These are phyloP conservation scores for Haplographium delicatum DNA, from an alignment of 495 filamentous ascomycete species.

Conservation along the genomic window DNA sequence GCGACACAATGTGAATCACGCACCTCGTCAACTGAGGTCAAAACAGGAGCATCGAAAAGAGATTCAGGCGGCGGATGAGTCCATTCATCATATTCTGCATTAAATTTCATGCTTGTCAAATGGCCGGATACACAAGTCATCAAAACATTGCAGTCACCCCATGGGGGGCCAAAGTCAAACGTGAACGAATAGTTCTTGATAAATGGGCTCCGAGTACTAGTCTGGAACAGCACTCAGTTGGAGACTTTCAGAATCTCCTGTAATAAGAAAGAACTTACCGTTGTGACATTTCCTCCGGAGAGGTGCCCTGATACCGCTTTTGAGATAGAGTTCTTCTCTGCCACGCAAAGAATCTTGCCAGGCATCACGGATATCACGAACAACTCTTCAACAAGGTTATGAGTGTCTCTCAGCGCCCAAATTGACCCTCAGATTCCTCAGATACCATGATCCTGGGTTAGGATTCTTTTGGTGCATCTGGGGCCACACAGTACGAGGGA, in stretches of 20 bases:
- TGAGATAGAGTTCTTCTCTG: conserved; percentile 94
- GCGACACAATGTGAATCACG: conserved; percentile 7
- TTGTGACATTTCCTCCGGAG: conserved; percentile 64
- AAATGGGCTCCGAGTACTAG: conserved; percentile 59
- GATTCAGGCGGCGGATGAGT: conserved; percentile 65
- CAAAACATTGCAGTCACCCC: conserved; percentile 76
- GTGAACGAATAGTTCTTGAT: conserved; percentile 93
- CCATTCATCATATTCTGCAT: conserved; percentile 62
- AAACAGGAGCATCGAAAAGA: conserved; percentile 82
- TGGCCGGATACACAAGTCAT: conserved; percentile 94
- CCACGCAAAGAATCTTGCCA: conserved; percentile 68
- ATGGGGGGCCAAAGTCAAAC: conserved; percentile 75
- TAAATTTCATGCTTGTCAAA: conserved; percentile 70
- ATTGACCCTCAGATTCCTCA: too few relatives aligned
- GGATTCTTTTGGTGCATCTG: not conserved
- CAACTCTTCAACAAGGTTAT: not conserved
- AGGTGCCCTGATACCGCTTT: conserved; percentile 90
- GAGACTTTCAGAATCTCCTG: conserved; percentile 6
- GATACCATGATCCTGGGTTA: too few relatives aligned
- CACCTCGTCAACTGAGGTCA: conserved; percentile 59
- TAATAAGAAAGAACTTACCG: conserved; percentile 46
- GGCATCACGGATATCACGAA: conserved; percentile 15
- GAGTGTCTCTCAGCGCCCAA: too few relatives aligned
- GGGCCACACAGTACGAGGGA: not conserved
- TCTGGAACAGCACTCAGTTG: conserved; percentile 40